Evolutionary conservation across 768 basidiomycete genomes (phyloP).

Genomic region (Tulasnella sp.): DNA sequence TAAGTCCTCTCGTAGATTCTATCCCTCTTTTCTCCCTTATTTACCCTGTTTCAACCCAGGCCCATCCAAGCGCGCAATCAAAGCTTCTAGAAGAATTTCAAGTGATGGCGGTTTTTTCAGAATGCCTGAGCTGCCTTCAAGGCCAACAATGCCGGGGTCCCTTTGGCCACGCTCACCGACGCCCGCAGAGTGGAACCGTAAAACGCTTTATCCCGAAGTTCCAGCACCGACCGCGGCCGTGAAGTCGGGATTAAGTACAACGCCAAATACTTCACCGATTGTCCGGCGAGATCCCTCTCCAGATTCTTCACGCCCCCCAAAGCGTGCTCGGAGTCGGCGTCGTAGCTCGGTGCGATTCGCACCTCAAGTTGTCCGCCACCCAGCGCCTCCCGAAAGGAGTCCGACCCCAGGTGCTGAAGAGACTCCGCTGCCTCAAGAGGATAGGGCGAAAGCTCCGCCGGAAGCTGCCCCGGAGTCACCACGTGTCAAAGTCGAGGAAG

Average conservation of each 20-base stretch:
- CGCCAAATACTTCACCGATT: not conserved
- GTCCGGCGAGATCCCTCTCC: not conserved
- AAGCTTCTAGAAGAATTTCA: constrained; percentile 11
- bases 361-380: constrained; percentile 15
- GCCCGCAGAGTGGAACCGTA: constrained; percentile 13
- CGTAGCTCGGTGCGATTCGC: constrained; percentile 13
- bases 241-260: not conserved
- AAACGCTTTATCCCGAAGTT: not conserved
- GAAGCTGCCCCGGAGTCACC: not conserved
- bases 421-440: not conserved
- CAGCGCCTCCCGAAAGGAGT: not conserved
- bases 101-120: not conserved
- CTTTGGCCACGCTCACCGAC: constrained; percentile 21
- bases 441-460: not conserved
- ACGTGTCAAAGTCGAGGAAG: constrained; percentile 14
- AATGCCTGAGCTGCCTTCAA: not conserved
- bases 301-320: not conserved
- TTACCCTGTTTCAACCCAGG: not conserved
- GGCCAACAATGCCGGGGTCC: constrained; percentile 20
- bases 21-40: not conserved
- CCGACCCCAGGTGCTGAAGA: not conserved
- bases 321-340: constrained; percentile 4
- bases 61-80: not conserved
- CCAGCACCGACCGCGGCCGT: not conserved
- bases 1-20: not conserved